Base-by-base conservation (phyloP, 164 flowering plant species). In the Buxus sempervirens region DNA sequence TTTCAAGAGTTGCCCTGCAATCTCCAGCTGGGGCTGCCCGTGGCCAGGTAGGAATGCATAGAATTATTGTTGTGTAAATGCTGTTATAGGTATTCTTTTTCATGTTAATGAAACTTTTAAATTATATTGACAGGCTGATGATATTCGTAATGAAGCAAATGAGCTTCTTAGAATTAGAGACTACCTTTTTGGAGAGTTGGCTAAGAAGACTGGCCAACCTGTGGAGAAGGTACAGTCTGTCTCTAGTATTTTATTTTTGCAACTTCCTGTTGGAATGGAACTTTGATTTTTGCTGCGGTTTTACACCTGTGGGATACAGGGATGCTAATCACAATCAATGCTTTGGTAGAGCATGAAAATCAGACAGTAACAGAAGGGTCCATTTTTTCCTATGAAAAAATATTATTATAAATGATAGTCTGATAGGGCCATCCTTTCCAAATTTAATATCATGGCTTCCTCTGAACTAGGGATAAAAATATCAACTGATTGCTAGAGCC, bases 11-110 rank as follows among this genome's bases (percentile, higher is more conserved):
- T 64, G 83, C 84, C 16, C 70, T 95, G 58, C 82, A 83, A 73
- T 75, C 98, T 70, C 97, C 97, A 56, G 97, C 89, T 56, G 95
- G 93, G 23, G 80, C 92, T 68, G 97, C 97, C 74, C 93, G 90
- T 80, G 99, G 99, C 66, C 96, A 85, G 97, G 98, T 92, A 71
- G 74, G 64, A 64, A 36, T 66, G 55, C 64, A 62, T 28, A 32
- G 38, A 7, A 32, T 32, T 7, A 32, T 32, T 3, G 3, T 32
- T 32, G 38, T 32, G 7, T 3, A 32, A 7, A 32, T 32, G 38
- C 38, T 32, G 38, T 32, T n/a, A 32, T 32, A 32, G 38, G 7
- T 32, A 32, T 24, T 65, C 19, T 49, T 61, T 27, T 25, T 32
- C 19, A 4, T 54, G 9, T n/a, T 71, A n/a, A 13, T 65, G 60